Conservation (phyloP, 73 alveolate genomes). For the Paramecium tetraurelia region DNA sequence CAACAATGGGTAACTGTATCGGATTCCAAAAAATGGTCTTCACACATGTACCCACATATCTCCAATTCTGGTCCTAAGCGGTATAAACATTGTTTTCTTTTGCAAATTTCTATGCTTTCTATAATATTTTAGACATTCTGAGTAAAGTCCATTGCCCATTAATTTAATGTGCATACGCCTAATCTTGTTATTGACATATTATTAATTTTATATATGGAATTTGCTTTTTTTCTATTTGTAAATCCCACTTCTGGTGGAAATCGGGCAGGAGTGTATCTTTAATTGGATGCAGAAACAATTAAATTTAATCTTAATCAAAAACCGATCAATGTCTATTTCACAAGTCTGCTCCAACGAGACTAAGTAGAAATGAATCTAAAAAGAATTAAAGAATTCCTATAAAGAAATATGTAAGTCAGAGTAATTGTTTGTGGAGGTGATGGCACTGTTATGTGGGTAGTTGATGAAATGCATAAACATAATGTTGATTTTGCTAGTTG, state of each 20-base stretch:
- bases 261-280: slow-evolving; percentile 45
- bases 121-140: slow-evolving; percentile 76
- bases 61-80: slow-evolving; percentile 90
- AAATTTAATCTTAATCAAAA: background rate
- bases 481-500: slow-evolving; percentile 48
- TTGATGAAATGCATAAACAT: slow-evolving; percentile 52
- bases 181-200: slow-evolving; percentile 41
- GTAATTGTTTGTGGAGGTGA: slow-evolving; percentile 81
- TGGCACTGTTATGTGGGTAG: slow-evolving; percentile 82
- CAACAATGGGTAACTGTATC: slow-evolving; percentile 91
- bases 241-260: slow-evolving; percentile 61
- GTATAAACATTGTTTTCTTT: slow-evolving; percentile 61
- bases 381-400: background rate
- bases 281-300: background rate
- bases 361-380: background rate
- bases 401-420: background rate
- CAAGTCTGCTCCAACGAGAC: background rate
- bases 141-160: slow-evolving; percentile 75
- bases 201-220: background rate
- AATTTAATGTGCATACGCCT: slow-evolving; percentile 57
- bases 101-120: slow-evolving; percentile 74
- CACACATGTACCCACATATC: slow-evolving; percentile 88
- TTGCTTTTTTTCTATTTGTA: slow-evolving; percentile 18
- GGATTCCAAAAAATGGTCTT: slow-evolving; percentile 89
- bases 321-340: background rate